A percentile compares a stretch with the other conserved stretches of the same genome.
Conservation (phyloP, 2,329 filamentous ascomycete genomes). For the Purpureocillium takamizusanense region DNA sequence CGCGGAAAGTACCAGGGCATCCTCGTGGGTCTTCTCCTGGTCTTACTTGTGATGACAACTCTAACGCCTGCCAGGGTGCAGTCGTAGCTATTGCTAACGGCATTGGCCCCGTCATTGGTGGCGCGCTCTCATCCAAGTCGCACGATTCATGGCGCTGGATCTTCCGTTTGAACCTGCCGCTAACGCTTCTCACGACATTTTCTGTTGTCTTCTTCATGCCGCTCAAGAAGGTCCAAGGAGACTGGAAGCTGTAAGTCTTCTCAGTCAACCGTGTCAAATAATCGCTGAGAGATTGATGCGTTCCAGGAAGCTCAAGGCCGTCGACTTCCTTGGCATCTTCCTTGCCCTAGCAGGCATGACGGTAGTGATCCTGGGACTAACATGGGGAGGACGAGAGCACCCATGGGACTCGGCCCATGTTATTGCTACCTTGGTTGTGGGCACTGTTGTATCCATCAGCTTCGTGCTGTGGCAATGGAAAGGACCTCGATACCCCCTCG, state of each 20-base stretch:
- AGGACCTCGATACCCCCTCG: conserved; percentile 36
- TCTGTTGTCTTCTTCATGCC: conserved; percentile 48
- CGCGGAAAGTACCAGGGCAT: conserved; percentile 65
- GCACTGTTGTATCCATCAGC: conserved; percentile 31
- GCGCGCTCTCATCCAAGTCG: conserved; percentile 35
- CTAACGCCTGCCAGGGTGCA: conserved; percentile 23
- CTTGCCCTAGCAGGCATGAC: conserved; percentile 36
- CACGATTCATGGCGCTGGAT: conserved; percentile 43
- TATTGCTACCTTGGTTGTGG: conserved; percentile 43
- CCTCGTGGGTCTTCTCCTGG: conserved; percentile 20
- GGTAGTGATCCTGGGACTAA: conserved; percentile 38
- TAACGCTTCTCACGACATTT: conserved; percentile 36
- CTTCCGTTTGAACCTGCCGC: conserved; percentile 43
- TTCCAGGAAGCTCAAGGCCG: conserved; percentile 34
- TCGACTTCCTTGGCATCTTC: conserved; percentile 40
- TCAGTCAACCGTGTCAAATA: not conserved
- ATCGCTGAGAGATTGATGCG: not conserved
- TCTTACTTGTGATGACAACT: not conserved
- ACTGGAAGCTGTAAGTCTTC: conserved; percentile 33
- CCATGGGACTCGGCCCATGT: conserved; percentile 46
- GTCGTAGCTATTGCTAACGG: conserved; percentile 45
- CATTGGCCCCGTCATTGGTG: conserved; percentile 45
- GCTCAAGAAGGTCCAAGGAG: conserved; percentile 40
- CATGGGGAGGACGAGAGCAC: conserved; percentile 52
- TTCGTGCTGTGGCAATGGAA: conserved; percentile 47